Percentiles rank a stretch among this genome's conserved stretches.
Conservation (phyloP, 257 asterid genomes). For the Solanum bukasovii region DNA sequence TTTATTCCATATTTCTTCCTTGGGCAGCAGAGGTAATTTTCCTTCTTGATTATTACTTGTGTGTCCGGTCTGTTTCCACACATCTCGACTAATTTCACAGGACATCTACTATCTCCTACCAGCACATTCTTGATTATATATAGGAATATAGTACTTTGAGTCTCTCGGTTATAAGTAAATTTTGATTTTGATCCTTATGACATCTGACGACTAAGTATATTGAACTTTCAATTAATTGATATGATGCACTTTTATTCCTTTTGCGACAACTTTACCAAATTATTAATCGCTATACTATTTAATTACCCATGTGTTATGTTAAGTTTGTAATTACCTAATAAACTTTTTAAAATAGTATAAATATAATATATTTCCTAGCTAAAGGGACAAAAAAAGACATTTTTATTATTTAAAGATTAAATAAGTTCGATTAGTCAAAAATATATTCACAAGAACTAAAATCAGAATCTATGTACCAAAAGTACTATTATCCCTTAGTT, state of each 20-base stretch:
- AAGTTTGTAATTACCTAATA: not conserved
- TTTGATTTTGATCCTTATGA: not conserved
- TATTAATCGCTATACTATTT: not conserved
- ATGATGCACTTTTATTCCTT: not conserved
- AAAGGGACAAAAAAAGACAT: not conserved
- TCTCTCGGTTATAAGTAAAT: not conserved
- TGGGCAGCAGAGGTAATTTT: conserved; percentile 18
- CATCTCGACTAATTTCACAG: not conserved
- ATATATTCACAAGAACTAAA: not conserved
- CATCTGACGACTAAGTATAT: not conserved
- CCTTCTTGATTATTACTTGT: not conserved
- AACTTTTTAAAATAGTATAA: not conserved
- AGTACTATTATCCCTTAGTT: not conserved
- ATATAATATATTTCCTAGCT: not conserved
- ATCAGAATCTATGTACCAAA: not conserved
- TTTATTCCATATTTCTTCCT: conserved; percentile 16
- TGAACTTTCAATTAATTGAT: not conserved
- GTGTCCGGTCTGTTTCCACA: not conserved
- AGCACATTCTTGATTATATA: not conserved
- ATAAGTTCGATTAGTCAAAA: not conserved
- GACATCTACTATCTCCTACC: accelerated
- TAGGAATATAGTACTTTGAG: not conserved
- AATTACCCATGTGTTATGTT: not conserved
- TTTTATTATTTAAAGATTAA: not conserved
- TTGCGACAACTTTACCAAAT: not conserved